phyloP scores from a whole-genome alignment of 202 grass and related monocot genomes.

The Zizania palustris region DNA sequence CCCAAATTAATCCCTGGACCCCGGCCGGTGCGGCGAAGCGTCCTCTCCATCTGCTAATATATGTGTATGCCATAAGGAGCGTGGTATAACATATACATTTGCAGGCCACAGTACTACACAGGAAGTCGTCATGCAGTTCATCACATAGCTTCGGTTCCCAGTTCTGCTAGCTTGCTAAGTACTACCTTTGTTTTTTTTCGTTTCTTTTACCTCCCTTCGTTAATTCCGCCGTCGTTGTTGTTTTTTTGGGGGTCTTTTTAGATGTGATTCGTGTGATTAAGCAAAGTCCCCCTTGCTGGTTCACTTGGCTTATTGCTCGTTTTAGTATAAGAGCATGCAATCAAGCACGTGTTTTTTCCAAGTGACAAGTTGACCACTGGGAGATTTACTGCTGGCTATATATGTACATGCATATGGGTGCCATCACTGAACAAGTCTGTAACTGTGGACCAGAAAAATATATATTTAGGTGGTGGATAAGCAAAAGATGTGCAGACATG shows the following conservation, averaged over 20 bases:
- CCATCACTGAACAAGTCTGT: background rate
- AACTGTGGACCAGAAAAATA: slow-evolving; percentile 24
- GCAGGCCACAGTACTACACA: background rate
- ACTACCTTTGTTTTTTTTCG: background rate
- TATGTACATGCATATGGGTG: background rate
- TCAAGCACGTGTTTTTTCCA: slow-evolving; percentile 16
- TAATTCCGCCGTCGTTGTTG: slow-evolving; percentile 1
- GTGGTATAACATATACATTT: slow-evolving; percentile 7
- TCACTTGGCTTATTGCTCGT: slow-evolving; percentile 35
- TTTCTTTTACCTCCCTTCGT: background rate
- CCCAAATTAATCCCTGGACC: slow-evolving; percentile 31
- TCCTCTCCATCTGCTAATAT: slow-evolving; percentile 31
- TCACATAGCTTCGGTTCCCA: slow-evolving; percentile 10
- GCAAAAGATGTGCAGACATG: slow-evolving; percentile 16
- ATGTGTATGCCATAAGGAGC: slow-evolving; percentile 15
- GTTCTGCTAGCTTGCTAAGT: background rate
- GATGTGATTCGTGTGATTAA: slow-evolving; percentile 16
- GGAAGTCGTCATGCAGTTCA: background rate
- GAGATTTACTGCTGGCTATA: slow-evolving; percentile 27
- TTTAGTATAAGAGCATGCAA: slow-evolving; percentile 33
- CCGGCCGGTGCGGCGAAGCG: slow-evolving; percentile 13
- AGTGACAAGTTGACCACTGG: slow-evolving; percentile 24
- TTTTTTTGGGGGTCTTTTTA: background rate
- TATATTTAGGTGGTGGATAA: slow-evolving; percentile 30
- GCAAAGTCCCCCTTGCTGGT: slow-evolving; percentile 27